Percentiles rank a stretch among this genome's conserved stretches.
Conservation (phyloP, 139 green algal genomes). For the Chlorella vulgaris region DNA sequence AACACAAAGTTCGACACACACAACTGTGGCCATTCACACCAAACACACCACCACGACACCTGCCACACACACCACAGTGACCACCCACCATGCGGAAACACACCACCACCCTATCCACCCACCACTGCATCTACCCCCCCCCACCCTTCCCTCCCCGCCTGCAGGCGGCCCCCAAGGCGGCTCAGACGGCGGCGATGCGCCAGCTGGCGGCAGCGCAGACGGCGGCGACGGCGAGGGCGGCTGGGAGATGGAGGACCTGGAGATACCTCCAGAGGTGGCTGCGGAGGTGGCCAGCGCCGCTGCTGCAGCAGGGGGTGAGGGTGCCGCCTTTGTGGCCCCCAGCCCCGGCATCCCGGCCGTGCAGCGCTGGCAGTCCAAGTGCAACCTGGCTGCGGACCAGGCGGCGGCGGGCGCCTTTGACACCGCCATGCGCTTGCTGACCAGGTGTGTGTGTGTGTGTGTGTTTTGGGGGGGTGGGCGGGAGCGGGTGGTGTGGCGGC, state of each 20-base stretch:
- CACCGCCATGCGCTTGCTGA: slow-evolving; percentile 91
- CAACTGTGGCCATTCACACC: no score
- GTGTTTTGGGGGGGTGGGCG: not conserved
- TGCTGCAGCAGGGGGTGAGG: slow-evolving; percentile 10
- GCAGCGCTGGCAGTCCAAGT: slow-evolving; percentile 88
- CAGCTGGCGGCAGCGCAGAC: slow-evolving; percentile 43
- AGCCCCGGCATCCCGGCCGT: slow-evolving; percentile 72
- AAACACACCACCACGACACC: no score
- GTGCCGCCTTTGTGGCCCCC: slow-evolving; percentile 77
- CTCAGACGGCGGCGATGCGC: slow-evolving; percentile 44
- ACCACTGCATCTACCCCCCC: no score
- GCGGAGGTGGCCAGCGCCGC: slow-evolving; percentile 54
- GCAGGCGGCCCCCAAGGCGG: slow-evolving; percentile 46
- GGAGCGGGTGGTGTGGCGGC: no score
- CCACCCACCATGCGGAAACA: no score
- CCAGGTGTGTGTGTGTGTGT: not conserved
- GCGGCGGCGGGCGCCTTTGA: slow-evolving; percentile 87
- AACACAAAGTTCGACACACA: no score
- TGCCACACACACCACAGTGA: no score
- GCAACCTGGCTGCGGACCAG: slow-evolving; percentile 81
- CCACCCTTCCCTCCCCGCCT: not conserved
- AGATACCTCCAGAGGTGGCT: slow-evolving; percentile 37
- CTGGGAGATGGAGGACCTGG: slow-evolving; percentile 92
- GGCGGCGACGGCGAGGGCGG: slow-evolving; percentile 78
- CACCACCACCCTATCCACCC: no score